Conservation (phyloP, 164 flowering plant species). For the Berberis vulgaris region DNA sequence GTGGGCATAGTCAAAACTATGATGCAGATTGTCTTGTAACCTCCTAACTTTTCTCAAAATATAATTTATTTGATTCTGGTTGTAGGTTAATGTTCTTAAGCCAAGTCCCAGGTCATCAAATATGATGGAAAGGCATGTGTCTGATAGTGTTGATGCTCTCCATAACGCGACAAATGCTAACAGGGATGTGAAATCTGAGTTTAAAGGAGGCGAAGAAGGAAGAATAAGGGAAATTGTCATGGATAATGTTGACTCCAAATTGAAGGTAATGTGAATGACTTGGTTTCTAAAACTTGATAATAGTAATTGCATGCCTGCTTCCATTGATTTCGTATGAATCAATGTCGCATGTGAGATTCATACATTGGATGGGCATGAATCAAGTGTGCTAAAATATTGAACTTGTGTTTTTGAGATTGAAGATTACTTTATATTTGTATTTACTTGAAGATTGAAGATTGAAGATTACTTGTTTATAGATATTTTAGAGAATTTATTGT, state of each 20-base stretch:
- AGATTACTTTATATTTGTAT: too few relatives aligned
- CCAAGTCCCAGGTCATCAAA: constrained; percentile 90
- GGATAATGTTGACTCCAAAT: constrained; percentile 63
- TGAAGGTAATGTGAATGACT: constrained; percentile 32
- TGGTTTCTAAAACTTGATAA: neutral
- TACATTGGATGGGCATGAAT: neutral
- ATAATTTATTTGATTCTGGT: constrained; percentile 5
- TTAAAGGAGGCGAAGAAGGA: constrained; percentile 71
- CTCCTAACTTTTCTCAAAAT: constrained; percentile 2
- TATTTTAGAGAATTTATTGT: neutral
- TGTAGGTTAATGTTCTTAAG: constrained; percentile 80
- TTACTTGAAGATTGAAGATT: too few relatives aligned
- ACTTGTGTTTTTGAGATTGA: neutral
- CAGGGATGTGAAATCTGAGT: constrained; percentile 70
- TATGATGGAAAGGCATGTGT: constrained; percentile 45
- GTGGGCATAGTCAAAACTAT: constrained; percentile 23
- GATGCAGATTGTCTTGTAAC: constrained; percentile 2
- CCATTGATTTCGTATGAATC: neutral
- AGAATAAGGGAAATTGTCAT: constrained; percentile 77
- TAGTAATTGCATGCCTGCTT: neutral
- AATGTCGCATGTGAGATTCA: neutral
- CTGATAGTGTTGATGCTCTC: constrained; percentile 73
- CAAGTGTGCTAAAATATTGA: neutral
- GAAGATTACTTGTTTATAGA: too few relatives aligned
- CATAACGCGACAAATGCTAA: constrained; percentile 63